A percentile compares a stretch with the other conserved stretches of the same genome.
These are phyloP conservation scores for Mycena galopus DNA, from an alignment of 768 basidiomycete genomes.

Conservation along the genomic window DNA sequence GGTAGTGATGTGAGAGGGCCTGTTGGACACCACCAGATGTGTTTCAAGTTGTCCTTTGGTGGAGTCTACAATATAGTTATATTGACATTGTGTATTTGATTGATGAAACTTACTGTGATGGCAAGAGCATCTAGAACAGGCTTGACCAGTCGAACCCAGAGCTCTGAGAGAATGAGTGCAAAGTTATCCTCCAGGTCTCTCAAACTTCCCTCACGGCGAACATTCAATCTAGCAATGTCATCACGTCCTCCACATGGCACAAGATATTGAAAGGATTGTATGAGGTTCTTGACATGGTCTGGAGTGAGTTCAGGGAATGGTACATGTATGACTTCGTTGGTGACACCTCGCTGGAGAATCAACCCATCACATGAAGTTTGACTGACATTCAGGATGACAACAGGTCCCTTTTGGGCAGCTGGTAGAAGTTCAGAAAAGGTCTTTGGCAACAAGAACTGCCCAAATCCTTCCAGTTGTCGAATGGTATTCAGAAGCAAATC, in stretches of 20 bases:
- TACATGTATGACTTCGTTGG: not conserved
- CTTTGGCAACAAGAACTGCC: no score
- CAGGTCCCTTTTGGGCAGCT: slow-evolving; percentile 45
- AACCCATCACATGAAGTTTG: slow-evolving; percentile 50
- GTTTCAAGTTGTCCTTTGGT: not conserved
- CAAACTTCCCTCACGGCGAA: not conserved
- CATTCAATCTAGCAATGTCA: not conserved
- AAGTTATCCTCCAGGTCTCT: not conserved
- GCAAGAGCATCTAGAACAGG: slow-evolving; percentile 1
- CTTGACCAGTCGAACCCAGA: not conserved
- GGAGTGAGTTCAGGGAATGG: not conserved
- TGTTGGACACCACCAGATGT: not conserved
- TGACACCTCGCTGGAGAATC: not conserved
- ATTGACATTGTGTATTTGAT: slow-evolving; percentile 29
- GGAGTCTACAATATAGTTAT: not conserved
- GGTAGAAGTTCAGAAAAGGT: slow-evolving; percentile 36
- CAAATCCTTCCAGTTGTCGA: slow-evolving; percentile 41
- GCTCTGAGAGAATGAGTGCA: not conserved
- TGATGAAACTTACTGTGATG: slow-evolving; percentile 15
- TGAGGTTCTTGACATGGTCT: not conserved
- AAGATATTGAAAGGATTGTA: not conserved
- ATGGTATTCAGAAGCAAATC: not conserved
- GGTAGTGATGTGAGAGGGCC: not conserved
- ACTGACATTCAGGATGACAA: slow-evolving; percentile 55
- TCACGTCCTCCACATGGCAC: no score